A percentile compares a stretch with the other conserved stretches of the same genome.
These are phyloP conservation scores for Paecilomyces niveus DNA, from an alignment of 2,329 filamentous ascomycete genomes.

Conservation along the genomic window DNA sequence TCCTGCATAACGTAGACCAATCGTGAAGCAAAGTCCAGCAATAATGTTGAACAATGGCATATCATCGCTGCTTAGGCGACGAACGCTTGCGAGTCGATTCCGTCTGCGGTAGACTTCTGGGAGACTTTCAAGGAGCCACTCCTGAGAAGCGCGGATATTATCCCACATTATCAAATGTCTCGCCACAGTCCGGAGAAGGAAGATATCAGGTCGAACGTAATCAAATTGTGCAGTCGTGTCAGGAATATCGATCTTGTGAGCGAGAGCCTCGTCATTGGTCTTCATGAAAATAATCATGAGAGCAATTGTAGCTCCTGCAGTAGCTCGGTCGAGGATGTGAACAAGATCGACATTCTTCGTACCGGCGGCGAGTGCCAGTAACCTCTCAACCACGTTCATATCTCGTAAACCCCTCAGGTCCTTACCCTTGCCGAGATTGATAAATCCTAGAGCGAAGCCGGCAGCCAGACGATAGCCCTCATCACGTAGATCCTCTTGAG, in stretches of 20 bases:
- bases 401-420: slow-evolving; percentile 85
- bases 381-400: slow-evolving; percentile 83
- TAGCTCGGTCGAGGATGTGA: slow-evolving; percentile 86
- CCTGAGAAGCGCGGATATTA: slow-evolving; percentile 62
- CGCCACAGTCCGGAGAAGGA: slow-evolving; percentile 81
- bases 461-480: slow-evolving; percentile 95
- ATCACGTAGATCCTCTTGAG: slow-evolving; percentile 73
- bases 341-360: slow-evolving; percentile 88
- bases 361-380: slow-evolving; percentile 77
- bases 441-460: slow-evolving; percentile 86
- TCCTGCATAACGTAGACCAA: slow-evolving; percentile 68
- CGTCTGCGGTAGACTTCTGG: slow-evolving; percentile 61
- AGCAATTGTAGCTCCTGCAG: slow-evolving; percentile 86
- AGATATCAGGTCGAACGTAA: slow-evolving; percentile 87
- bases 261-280: slow-evolving; percentile 78
- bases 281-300: slow-evolving; percentile 95
- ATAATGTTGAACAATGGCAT: slow-evolving; percentile 91
- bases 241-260: slow-evolving; percentile 86
- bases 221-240: slow-evolving; percentile 88
- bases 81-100: slow-evolving; percentile 53
- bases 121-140: slow-evolving; percentile 70
- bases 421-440: slow-evolving; percentile 86
- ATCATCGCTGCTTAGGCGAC: slow-evolving; percentile 67
- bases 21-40: slow-evolving; percentile 74
- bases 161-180: slow-evolving; percentile 93